phyloP scores from a whole-genome alignment of 2,329 filamentous ascomycete species.

The Aspergillus fructus region DNA sequence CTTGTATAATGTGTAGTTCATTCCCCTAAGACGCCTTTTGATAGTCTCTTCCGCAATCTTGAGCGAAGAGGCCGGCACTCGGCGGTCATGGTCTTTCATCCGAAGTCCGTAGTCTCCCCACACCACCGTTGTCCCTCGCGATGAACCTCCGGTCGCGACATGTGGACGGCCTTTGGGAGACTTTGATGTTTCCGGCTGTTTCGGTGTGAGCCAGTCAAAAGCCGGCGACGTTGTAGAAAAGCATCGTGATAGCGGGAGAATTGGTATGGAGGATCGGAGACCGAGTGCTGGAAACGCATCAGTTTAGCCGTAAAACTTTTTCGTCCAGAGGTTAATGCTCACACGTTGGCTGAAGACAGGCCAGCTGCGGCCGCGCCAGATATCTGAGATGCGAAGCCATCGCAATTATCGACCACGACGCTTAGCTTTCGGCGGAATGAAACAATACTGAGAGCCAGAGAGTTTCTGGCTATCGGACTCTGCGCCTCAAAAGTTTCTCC shows the following conservation, averaged over 20 bases:
- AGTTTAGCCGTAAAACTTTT: not conserved
- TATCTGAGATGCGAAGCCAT: conserved; percentile 39
- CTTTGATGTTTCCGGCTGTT: conserved; percentile 77
- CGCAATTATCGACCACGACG: conserved; percentile 13
- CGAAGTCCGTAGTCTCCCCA: conserved; percentile 96
- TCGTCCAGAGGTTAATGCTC: conserved; percentile 13
- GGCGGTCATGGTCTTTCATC: conserved; percentile 88
- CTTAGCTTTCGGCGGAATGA: not conserved
- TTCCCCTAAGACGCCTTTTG: conserved; percentile 79
- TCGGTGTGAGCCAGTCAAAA: conserved; percentile 79
- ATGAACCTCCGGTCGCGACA: conserved; percentile 86
- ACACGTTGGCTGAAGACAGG: conserved; percentile 36
- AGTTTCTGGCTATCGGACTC: conserved; percentile 23
- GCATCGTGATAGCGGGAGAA: conserved; percentile 52
- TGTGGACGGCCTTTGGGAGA: conserved; percentile 83
- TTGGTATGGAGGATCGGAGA: conserved; percentile 26
- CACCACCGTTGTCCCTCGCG: conserved; percentile 88
- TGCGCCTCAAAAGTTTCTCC: conserved; percentile 16
- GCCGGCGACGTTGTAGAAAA: conserved; percentile 69
- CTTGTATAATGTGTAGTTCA: conserved; percentile 91
- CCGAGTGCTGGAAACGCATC: conserved; percentile 18
- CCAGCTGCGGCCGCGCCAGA: conserved; percentile 35
- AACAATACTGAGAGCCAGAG: conserved; percentile 14
- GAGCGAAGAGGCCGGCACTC: conserved; percentile 81
- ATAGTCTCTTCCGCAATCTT: conserved; percentile 94